Conservation (phyloP, 257 asterid genomes). For the Solanum sejunctum region DNA sequence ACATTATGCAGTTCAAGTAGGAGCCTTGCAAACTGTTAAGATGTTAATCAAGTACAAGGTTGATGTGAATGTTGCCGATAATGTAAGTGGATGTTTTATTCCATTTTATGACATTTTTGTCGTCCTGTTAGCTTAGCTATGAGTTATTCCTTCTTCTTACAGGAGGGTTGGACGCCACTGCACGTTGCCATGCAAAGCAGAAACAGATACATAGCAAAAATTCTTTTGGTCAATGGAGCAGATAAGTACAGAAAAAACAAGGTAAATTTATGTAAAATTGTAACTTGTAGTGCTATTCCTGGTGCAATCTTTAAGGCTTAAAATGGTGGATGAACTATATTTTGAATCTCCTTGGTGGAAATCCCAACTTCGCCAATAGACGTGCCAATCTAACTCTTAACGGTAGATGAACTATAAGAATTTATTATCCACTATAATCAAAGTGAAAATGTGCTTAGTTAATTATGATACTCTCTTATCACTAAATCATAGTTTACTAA, state of each 20-base stretch:
- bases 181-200: conserved; percentile 88
- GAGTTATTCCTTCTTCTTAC: neutral
- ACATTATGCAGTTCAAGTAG: conserved; percentile 93
- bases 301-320: neutral
- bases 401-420: neutral
- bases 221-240: conserved; percentile 74
- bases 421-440: neutral
- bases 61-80: conserved; percentile 77
- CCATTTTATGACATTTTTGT: neutral
- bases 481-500: neutral
- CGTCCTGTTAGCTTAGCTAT: neutral
- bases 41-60: conserved; percentile 72
- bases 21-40: conserved; percentile 82
- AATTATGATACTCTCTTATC: too few species aligned
- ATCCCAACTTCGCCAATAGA: neutral
- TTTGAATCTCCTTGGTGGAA: neutral
- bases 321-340: neutral
- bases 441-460: neutral
- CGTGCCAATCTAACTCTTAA: neutral
- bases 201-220: conserved; percentile 62
- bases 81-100: conserved; percentile 33
- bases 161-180: conserved; percentile 97
- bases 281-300: neutral
- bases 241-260: conserved; percentile 59
- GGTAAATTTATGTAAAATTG: conserved; percentile 20